Percentiles rank a stretch among this genome's conserved stretches.
These are phyloP conservation scores for Backusella westeae DNA, from an alignment of 192 early-diverging fungal species.

Conservation along the genomic window DNA sequence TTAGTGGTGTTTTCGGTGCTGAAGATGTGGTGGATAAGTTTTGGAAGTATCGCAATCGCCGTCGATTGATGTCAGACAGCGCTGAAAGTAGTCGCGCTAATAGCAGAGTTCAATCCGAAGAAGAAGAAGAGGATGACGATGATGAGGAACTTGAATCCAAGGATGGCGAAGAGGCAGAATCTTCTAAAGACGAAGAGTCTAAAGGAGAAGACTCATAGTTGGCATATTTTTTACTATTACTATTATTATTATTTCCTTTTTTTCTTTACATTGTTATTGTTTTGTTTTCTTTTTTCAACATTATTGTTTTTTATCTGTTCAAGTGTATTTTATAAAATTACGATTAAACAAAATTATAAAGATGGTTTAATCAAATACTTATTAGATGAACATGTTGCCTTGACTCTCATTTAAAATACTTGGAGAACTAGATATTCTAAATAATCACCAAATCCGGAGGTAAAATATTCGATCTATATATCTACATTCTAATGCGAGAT, in stretches of 20 bases:
- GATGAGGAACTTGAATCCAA: background rate
- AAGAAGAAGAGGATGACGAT: conserved; percentile 8
- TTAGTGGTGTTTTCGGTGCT: conserved; percentile 63
- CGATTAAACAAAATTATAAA: no score
- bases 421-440: no score
- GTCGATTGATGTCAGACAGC: conserved; percentile 1
- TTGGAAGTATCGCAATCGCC: conserved; percentile 19
- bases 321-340: background rate
- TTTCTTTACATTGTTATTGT: background rate
- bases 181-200: background rate
- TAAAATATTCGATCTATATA: no score
- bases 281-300: background rate
- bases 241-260: background rate
- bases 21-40: conserved; percentile 50
- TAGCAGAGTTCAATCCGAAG: conserved; percentile 16
- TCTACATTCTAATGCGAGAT: no score
- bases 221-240: background rate
- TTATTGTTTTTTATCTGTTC: background rate
- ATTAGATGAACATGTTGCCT: no score
- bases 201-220: background rate
- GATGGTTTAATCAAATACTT: no score
- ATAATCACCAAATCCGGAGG: no score
- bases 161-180: background rate
- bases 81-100: conserved; percentile 10
- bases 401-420: no score